Base-by-base conservation (phyloP, 2,329 filamentous ascomycete genomes). In the Alternaria triticina region DNA sequence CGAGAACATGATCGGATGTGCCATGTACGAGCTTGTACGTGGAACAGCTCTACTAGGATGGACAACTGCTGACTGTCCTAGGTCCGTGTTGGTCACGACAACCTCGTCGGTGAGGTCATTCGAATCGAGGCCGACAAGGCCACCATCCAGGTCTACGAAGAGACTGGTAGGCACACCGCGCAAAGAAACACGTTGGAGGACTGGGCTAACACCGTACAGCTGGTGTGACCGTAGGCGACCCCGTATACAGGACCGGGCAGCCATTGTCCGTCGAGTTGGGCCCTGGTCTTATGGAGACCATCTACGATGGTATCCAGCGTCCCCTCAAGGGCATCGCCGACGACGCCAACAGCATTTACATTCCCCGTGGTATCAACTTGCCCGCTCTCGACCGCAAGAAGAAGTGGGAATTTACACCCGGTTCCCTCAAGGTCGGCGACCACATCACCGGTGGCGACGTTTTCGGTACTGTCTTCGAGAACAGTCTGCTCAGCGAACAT, bases 251-350 rank as follows among this genome's bases (percentile, higher is more conserved):
- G 77, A 97, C 95, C 61, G 93, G 94, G 82, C 97, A 98, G 87
- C 96, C 96, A 68, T 86, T 99, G 59, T 97, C 96, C 62, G 96
- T 99, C 82, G 96, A 99, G 83, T 91, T 99, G 51, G 96, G 96
- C 54, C 96, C 96, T 68, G 96, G 96, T 80, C 86, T 99, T 81
- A 93, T 99, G 88, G 95, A 98, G 84, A 97, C 96, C 72, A 99
- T 99, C 82, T 99, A 98, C 86, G 96, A 99, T 81, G 96, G 96
- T 85, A 99, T 99, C 77, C 96, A 99, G 83, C 91, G 96, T 79
- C 96, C 96, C 54, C 90, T 99, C 74, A 91, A 91, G 83, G 90
- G 88, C 71, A 99, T 99, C 76, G 86, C 93, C 72, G 85, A 90
- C 44, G 83, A 87, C 52, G 89, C 94, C 56, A 85, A 93, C 77